A percentile compares a stretch with the other conserved stretches of the same genome.
These are phyloP conservation scores for Piper betle DNA, from an alignment of 164 flowering plant species.

Conservation along the genomic window DNA sequence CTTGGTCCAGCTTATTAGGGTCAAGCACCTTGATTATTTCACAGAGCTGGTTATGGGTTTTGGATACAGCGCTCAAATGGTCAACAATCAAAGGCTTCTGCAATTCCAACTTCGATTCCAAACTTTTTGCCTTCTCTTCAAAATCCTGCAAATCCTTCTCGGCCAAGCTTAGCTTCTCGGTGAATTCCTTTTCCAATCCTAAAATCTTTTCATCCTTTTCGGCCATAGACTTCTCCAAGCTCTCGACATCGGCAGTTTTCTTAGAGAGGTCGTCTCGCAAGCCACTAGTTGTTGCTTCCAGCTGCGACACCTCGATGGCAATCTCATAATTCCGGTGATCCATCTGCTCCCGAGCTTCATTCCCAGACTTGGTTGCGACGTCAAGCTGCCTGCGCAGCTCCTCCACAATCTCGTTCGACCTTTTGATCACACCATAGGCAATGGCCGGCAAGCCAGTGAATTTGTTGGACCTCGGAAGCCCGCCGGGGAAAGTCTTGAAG, in stretches of 20 bases:
- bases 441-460: constrained; percentile 70
- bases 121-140: constrained; percentile 31
- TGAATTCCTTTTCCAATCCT: constrained; percentile 37
- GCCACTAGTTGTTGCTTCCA: constrained; percentile 66
- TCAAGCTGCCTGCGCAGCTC: constrained; percentile 73
- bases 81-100: constrained; percentile 58
- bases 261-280: constrained; percentile 53
- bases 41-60: constrained; percentile 49
- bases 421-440: constrained; percentile 85
- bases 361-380: constrained; percentile 40
- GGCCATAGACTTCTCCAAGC: constrained; percentile 29
- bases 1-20: constrained; percentile 33
- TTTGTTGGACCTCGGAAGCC: constrained; percentile 71
- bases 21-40: constrained; percentile 50
- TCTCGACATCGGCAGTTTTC: constrained; percentile 33
- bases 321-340: constrained; percentile 91
- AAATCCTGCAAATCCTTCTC: constrained; percentile 39
- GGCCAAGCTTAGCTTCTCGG: constrained; percentile 24
- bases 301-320: constrained; percentile 94
- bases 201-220: constrained; percentile 42
- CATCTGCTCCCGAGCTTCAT: constrained; percentile 68
- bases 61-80: constrained; percentile 54
- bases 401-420: constrained; percentile 84
- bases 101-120: constrained; percentile 47
- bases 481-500: constrained; percentile 55